Evolutionary conservation across 2,329 filamentous ascomycete genomes (phyloP).

Genomic region (Lasiodiplodia sp.): DNA sequence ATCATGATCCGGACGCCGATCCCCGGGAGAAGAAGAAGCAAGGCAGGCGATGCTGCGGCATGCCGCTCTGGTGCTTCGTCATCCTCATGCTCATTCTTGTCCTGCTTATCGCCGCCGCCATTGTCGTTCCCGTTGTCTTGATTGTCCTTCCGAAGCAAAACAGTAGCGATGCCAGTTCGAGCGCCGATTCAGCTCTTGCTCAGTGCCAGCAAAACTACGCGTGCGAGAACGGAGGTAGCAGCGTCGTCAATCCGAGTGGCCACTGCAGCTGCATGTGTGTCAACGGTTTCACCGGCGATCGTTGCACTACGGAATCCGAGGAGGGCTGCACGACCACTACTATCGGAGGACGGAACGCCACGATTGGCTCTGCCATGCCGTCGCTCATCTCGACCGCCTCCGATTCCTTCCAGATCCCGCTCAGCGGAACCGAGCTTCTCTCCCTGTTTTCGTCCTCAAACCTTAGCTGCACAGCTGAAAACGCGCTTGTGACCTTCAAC

Average conservation of each 20-base stretch:
- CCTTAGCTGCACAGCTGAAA: constrained; percentile 83
- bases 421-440: constrained; percentile 74
- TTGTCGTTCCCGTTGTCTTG: constrained; percentile 77
- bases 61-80: constrained; percentile 81
- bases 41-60: constrained; percentile 77
- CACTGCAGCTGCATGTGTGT: constrained; percentile 87
- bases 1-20: constrained; percentile 28
- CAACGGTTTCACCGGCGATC: constrained; percentile 79
- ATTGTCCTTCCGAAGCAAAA: constrained; percentile 63
- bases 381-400: constrained; percentile 71
- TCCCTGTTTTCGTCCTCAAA: constrained; percentile 77
- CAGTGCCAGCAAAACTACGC: constrained; percentile 67
- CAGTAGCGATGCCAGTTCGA: constrained; percentile 26
- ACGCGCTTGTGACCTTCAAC: constrained; percentile 85
- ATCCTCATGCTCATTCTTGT: constrained; percentile 70
- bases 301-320: constrained; percentile 60
- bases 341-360: constrained; percentile 63
- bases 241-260: constrained; percentile 67
- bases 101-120: constrained; percentile 77
- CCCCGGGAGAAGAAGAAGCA: constrained; percentile 42
- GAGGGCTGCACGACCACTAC: constrained; percentile 64
- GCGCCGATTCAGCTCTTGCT: constrained; percentile 23
- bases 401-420: constrained; percentile 75
- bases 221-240: constrained; percentile 83
- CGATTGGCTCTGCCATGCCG: constrained; percentile 80